phyloP scores from a whole-genome alignment of 257 asterid species.

The Nicotiana undulata region DNA sequence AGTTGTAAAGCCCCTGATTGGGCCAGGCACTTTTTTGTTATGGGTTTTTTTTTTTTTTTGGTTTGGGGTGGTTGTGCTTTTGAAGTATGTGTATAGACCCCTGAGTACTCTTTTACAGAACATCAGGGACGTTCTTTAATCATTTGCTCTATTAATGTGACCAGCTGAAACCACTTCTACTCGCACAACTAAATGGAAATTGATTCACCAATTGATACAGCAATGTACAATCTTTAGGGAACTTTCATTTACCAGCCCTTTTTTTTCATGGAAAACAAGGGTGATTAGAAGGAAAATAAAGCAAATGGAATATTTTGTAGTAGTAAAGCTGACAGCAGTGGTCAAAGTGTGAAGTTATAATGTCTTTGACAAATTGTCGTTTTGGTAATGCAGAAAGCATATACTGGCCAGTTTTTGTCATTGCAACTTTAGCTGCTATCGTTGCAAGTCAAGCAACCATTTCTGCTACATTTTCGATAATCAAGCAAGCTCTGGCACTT shows the following conservation, averaged over 20 bases:
- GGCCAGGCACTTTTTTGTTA: neutral
- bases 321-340: neutral
- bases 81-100: neutral
- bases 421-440: conserved; percentile 90
- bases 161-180: neutral
- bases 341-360: neutral
- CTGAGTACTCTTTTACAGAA: neutral
- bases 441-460: conserved; percentile 98
- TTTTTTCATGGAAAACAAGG: neutral
- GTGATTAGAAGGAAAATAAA: neutral
- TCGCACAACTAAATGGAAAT: neutral
- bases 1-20: neutral
- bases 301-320: neutral
- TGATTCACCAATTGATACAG: neutral
- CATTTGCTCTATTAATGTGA: neutral
- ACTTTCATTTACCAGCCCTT: neutral
- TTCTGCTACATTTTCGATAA: conserved; percentile 87
- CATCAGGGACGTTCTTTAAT: too few relatives aligned
- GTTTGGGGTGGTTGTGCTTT: neutral
- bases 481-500: conserved; percentile 92
- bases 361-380: neutral
- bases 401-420: conserved; percentile 82
- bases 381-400: conserved; percentile 46
- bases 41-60: neutral
- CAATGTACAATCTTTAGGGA: neutral